Base-by-base conservation (phyloP, 2,329 filamentous ascomycete genomes). In the Cordyceps farinosa region DNA sequence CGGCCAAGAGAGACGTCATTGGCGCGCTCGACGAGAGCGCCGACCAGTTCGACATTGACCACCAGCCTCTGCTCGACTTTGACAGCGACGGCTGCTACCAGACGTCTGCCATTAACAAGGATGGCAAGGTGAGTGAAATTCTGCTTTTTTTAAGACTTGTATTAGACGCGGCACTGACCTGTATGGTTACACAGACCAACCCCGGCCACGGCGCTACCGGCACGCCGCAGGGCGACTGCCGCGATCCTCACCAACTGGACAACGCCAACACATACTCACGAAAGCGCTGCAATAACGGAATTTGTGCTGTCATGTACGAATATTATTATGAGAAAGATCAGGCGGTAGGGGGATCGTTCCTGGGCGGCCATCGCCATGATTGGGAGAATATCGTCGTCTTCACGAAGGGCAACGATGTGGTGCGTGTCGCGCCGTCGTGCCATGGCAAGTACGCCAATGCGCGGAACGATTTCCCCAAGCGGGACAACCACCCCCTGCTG, bases 241-340 rank as follows among this genome's bases (percentile, higher is more conserved):
- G 73, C 30, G 69, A 73, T n/a, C 63, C 66, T 10, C 67, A 50
- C 11, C 71, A 73, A 55, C 68, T 75, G 8, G 67, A 72, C 0
- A 73, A 72, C 66, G 70, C 68, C 65, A 74, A 75, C 64, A 66
- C 67, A 17, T 75, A 75, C 62, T 70, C 68, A 29, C 71, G 73
- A 15, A 68, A 67, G 54, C 70, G 72, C 7, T 75, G 73, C 45
- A 75, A 75, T 66, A 74, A 74, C 52, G 72, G 71, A 6, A 69
- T 67, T 59, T 75, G 73, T 34, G 72, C 71, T n/a, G 61, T 69
- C 38, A 74, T 75, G 72, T 70, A 65, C 55, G 69, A 64, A 58
- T 76, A 76, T 71, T 81, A 79, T 67, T 75, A 77, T 60, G 79
- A 80, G 54, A 81, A 81, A 67, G 79, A 81, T 53, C 71, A 75